Conservation (phyloP, 2,329 filamentous ascomycete genomes). For the Colletotrichum sp. region DNA sequence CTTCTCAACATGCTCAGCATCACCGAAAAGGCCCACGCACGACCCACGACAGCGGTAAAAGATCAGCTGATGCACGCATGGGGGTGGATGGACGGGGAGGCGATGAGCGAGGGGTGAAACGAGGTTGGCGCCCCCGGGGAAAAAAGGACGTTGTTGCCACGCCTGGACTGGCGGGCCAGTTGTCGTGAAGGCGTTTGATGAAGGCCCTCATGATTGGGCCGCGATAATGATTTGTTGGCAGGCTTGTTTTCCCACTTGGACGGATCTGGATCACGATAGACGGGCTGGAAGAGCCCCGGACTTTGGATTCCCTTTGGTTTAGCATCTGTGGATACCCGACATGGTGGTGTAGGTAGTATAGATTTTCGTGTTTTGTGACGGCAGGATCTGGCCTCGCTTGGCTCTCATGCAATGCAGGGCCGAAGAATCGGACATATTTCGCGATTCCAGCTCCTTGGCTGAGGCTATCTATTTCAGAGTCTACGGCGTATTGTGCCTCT, state of each 20-base stretch:
- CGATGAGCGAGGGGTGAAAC: conserved; percentile 10
- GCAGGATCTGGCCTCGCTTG: neutral
- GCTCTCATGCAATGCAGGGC: neutral
- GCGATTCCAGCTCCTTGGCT: neutral
- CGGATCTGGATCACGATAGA: conserved; percentile 8
- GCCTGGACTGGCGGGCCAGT: neutral
- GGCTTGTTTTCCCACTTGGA: neutral
- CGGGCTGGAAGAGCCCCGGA: neutral
- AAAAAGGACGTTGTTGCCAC: neutral
- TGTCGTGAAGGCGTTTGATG: neutral
- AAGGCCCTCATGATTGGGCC: neutral
- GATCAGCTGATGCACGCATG: conserved; percentile 52
- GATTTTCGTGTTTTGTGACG: neutral
- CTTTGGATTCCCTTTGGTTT: conserved; percentile 12
- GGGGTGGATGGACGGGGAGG: conserved; percentile 42
- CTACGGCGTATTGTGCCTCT: neutral
- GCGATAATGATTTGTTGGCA: neutral
- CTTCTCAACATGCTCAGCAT: conserved; percentile 50
- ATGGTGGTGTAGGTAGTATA: neutral
- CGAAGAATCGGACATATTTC: conserved; percentile 15
- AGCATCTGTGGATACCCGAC: conserved; percentile 16
- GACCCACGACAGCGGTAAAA: conserved; percentile 55
- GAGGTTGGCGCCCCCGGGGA: neutral
- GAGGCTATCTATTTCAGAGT: neutral
- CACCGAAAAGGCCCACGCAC: conserved; percentile 55